phyloP scores from a whole-genome alignment of 1,284 basidiomycete species.

The Ganoderma lucidum region DNA sequence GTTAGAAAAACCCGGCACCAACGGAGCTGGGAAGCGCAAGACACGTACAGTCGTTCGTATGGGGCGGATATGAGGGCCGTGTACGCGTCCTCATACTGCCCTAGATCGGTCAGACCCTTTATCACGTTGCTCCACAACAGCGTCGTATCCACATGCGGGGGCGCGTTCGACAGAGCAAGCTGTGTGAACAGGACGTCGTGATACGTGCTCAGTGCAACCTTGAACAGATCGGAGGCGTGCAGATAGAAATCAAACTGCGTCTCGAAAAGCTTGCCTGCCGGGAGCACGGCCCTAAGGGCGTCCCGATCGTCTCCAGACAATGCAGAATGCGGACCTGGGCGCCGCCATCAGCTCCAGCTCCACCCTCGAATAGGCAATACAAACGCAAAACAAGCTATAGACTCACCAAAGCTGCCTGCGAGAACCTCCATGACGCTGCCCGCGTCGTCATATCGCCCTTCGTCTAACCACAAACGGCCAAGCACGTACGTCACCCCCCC shows the following conservation, averaged over 20 bases:
- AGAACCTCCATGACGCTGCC: conserved; percentile 75
- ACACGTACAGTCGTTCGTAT: conserved; percentile 77
- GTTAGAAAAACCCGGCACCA: background rate
- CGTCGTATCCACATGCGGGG: conserved; percentile 59
- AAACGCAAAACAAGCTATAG: conserved; percentile 13
- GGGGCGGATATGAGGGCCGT: conserved; percentile 77
- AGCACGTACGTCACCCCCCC: conserved; percentile 80
- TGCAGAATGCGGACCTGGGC: conserved; percentile 59
- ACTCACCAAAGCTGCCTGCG: conserved; percentile 81
- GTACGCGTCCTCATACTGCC: conserved; percentile 88
- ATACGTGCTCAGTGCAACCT: conserved; percentile 58
- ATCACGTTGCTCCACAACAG: conserved; percentile 84
- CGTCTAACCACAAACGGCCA: conserved; percentile 72
- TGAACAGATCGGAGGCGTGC: conserved; percentile 80
- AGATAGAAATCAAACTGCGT: conserved; percentile 80
- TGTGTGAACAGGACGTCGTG: conserved; percentile 81
- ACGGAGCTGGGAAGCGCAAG: background rate
- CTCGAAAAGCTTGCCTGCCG: conserved; percentile 60
- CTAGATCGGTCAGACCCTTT: conserved; percentile 76
- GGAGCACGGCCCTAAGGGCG: conserved; percentile 69
- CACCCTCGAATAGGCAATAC: conserved; percentile 6
- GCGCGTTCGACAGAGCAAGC: conserved; percentile 76
- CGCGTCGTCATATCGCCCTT: conserved; percentile 81
- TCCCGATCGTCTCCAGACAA: conserved; percentile 68
- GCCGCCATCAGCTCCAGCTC: background rate